phyloP scores from a whole-genome alignment of 1,139 yeast genomes.

The Protomyces arabidopsidicola region DNA sequence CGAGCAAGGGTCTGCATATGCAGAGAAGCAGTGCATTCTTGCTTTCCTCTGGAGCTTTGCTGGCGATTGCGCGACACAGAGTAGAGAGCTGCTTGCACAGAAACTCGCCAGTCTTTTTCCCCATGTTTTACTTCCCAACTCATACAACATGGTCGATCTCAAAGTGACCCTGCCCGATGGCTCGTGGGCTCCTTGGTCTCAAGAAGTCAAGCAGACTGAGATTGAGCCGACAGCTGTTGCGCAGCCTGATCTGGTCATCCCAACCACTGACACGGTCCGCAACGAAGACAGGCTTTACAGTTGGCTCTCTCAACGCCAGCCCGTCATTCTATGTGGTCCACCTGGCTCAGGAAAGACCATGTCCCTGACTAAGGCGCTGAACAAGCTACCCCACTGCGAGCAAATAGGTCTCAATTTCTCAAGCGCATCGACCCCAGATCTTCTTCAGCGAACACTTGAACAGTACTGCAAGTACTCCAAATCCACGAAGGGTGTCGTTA shows the following conservation, averaged over 20 bases:
- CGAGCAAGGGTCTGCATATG: conserved; percentile 38
- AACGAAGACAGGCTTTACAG: conserved; percentile 61
- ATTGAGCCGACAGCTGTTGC: conserved; percentile 62
- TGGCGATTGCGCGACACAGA: conserved; percentile 52
- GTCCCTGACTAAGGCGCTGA: conserved; percentile 69
- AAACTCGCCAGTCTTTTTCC: conserved; percentile 37
- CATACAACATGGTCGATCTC: conserved; percentile 42
- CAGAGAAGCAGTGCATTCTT: conserved; percentile 44
- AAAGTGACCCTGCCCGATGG: conserved; percentile 50
- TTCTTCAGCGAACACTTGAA: conserved; percentile 62
- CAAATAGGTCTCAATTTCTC: conserved; percentile 75
- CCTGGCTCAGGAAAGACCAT: conserved; percentile 98
- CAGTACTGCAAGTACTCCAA: conserved; percentile 64
- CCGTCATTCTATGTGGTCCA: conserved; percentile 83
- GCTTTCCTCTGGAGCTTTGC: conserved; percentile 64
- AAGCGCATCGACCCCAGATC: conserved; percentile 65
- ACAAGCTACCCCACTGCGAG: conserved; percentile 55
- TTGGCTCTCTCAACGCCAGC: conserved; percentile 53
- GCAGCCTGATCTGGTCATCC: conserved; percentile 62
- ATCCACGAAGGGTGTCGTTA: conserved; percentile 49
- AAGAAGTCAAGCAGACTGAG: conserved; percentile 47
- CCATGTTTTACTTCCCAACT: conserved; percentile 21
- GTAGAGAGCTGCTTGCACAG: conserved; percentile 45
- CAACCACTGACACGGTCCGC: conserved; percentile 71
- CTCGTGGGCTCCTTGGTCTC: conserved; percentile 50